Percentiles rank a stretch among this genome's conserved stretches.
These are phyloP conservation scores for Colletotrichum melonis DNA, from an alignment of 2,329 filamentous ascomycete species.

Conservation along the genomic window DNA sequence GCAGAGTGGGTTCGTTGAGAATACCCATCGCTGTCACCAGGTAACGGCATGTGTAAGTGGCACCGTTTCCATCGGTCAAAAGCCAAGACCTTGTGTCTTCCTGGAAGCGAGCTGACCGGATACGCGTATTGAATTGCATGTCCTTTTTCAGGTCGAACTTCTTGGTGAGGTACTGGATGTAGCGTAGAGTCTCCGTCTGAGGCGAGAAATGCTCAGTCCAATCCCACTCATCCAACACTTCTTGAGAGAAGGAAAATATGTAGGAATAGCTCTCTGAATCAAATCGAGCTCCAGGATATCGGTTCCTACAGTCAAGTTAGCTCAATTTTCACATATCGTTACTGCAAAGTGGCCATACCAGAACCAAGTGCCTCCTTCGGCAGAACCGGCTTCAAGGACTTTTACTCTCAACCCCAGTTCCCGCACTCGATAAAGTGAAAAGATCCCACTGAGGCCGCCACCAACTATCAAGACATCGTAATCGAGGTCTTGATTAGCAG, in stretches of 20 bases:
- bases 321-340: neutral
- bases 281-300: constrained; percentile 58
- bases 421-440: constrained; percentile 52
- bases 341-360: constrained; percentile 41
- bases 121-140: constrained; percentile 45
- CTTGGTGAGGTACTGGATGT: constrained; percentile 51
- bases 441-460: constrained; percentile 54
- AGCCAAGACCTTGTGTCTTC: constrained; percentile 41
- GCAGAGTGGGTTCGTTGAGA: constrained; percentile 52
- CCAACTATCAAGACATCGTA: constrained; percentile 54
- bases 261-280: constrained; percentile 60
- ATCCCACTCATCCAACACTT: constrained; percentile 54
- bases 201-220: constrained; percentile 50
- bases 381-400: constrained; percentile 53
- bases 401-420: constrained; percentile 49
- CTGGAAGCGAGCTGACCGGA: constrained; percentile 44
- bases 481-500: constrained; percentile 37
- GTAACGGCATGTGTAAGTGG: constrained; percentile 40
- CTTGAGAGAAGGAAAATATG: constrained; percentile 53
- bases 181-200: constrained; percentile 49
- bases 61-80: constrained; percentile 41
- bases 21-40: constrained; percentile 50
- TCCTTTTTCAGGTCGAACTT: constrained; percentile 48
- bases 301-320: constrained; percentile 41
- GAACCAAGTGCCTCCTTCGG: constrained; percentile 59